phyloP scores from a whole-genome alignment of 129 eudicot genomes.

The Arctium lappa region DNA sequence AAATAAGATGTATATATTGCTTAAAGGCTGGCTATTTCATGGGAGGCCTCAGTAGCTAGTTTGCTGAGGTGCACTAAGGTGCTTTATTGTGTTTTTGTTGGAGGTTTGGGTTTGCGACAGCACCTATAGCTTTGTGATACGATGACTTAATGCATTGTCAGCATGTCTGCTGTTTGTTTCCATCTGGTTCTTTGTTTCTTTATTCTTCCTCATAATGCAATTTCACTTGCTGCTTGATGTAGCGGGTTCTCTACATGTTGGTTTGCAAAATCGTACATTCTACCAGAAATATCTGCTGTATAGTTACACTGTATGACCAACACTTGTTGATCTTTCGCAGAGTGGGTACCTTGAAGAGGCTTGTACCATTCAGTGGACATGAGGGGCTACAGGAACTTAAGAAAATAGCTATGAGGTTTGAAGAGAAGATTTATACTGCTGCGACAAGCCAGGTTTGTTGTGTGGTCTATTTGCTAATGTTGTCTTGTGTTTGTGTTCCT shows the following conservation, averaged over 20 bases:
- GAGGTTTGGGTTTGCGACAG: no score
- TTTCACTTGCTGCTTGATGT: no score
- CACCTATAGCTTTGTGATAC: no score
- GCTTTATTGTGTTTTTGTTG: no score
- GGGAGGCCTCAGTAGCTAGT: no score
- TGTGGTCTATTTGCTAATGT: not conserved
- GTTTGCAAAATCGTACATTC: not conserved
- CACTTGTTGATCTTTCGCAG: constrained; percentile 8
- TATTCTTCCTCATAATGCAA: no score
- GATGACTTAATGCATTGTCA: no score
- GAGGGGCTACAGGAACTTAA: constrained; percentile 54
- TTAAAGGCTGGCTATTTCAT: no score
- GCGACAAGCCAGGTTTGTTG: not conserved
- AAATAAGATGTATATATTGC: no score
- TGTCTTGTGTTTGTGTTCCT: not conserved
- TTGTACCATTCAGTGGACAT: constrained; percentile 59
- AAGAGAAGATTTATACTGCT: constrained; percentile 44
- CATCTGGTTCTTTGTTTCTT: no score
- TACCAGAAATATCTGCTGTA: not conserved
- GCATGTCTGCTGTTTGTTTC: no score
- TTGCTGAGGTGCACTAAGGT: no score
- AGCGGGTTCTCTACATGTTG: not conserved
- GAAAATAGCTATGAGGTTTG: constrained; percentile 52
- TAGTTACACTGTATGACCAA: not conserved
- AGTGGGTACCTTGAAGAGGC: constrained; percentile 59